Base-by-base conservation (phyloP, 1,284 basidiomycete genomes). In the Trametes pubescens region DNA sequence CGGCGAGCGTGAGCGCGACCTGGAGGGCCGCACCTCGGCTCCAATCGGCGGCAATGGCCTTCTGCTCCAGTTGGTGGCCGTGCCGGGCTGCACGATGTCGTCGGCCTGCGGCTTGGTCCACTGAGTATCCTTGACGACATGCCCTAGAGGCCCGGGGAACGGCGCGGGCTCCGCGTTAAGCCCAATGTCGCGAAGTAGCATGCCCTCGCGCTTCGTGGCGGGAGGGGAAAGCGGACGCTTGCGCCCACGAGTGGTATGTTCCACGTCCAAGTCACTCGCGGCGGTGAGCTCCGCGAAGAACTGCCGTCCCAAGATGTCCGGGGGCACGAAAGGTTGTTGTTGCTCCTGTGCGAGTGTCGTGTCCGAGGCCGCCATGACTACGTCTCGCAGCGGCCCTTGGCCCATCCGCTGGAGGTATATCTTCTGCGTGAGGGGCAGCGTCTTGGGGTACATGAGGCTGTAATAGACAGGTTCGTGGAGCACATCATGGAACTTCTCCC, bases 351-450 rank as follows among this genome's bases (percentile, higher is more conserved):
- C 29, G 29, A 8, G 29, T 3, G n/a, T 21, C 43, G 18, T 21
- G 18, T 44, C 18, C 14, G 18, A n/a, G 43, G 11, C 21, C 43
- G 43, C 18, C 18, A 21, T 21, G 18, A 21, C 43, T n/a, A 21
- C 44, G 22, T 4, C 22, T 9, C 22, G 37, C 44, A 8, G 29
- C 29, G 29, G 29, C 29, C 29, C 29, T 8, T 4, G 8, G 29
- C 29, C 29, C 29, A 32, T 3, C 29, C 29, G 14, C 24, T 61
- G 59, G 11, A 35, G 46, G 46, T 29, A 38, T 7, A 61, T n/a
- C 26, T 29, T 37, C 16, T 43, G 44, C 52, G 59, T 61, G 6
- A 61, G 35, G n/a, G 59, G 59, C 9, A 61, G 46, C 37, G 35
- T 43, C n/a, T 49, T 46, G 1, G 59, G 52, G 24, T 61, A 55